Base-by-base conservation (phyloP, 805 yeast genomes). In the Ogataea ramenticola region DNA sequence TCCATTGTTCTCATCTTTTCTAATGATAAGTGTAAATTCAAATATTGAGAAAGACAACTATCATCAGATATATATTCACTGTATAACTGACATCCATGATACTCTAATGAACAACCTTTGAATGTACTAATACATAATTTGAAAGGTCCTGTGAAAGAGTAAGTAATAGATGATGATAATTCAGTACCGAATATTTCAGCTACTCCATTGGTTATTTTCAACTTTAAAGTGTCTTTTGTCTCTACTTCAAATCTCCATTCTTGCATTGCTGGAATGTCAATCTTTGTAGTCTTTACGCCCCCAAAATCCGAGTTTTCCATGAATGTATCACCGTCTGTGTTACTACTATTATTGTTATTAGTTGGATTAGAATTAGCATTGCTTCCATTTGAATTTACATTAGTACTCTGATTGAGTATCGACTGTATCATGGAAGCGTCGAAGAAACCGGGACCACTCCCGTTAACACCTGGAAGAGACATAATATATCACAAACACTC, bases 171-270 rank as follows among this genome's bases (percentile, higher is more conserved):
- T 36, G 72, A 68, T 2, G 96, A 86, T 21, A 93, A 73, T 60
- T 93, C 99, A 3, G 96, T 87, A 21, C 99, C 99, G 62, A 84
- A 87, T 10, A 89, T 75, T 65, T 93, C 99, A 2, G 87, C 96
- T 2, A 80, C 72, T 3, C 99, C 99, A 2, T 68, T 65, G 3
- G 63, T 46, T 11, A 80, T 69, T 51, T 68, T 76, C 38, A 85
- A 55, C n/a, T 66, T 68, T 33, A 85, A 56, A 17, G 65, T 64
- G 16, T 75, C 67, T 26, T 49, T 51, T 37, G 70, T 71, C 48
- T 70, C 69, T 4, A 85, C 76, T 56, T 86, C 93, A 49, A 85
- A 73, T 43, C 95, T 67, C 93, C 95, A 85, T 64, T 87, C 95
- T 24, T 77, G 66, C 34, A 56, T 56, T 1, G 71, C 52, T 1